Conservation (phyloP, 2,329 filamentous ascomycete genomes). For the Hortaea sp. region DNA sequence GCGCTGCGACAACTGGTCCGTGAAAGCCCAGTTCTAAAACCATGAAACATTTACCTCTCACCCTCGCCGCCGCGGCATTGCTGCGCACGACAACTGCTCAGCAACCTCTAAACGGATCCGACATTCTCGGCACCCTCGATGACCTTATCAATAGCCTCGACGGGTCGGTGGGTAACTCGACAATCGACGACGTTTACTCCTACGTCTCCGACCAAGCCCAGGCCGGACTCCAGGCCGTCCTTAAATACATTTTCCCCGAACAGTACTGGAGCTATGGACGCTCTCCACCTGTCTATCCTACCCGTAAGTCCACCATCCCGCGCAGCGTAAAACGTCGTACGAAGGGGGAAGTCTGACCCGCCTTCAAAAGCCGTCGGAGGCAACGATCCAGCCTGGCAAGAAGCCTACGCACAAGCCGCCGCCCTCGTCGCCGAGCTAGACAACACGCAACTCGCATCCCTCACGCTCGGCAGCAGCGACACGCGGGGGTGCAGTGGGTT, state of each 20-base stretch:
- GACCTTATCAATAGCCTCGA: not conserved
- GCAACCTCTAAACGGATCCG: no score
- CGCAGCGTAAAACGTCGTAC: no score
- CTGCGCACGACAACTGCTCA: no score
- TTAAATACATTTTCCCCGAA: not conserved
- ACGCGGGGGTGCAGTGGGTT: conserved; percentile 24
- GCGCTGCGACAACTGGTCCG: no score
- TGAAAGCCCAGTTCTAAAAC: no score
- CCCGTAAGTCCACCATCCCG: not conserved
- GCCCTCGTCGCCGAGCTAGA: conserved; percentile 24
- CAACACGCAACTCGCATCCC: conserved; percentile 25
- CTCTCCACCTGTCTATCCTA: not conserved
- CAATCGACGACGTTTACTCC: not conserved
- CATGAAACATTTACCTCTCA: no score
- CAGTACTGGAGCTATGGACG: not conserved
- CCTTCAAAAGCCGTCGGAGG: not conserved
- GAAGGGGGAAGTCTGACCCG: no score
- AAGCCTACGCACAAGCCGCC: not conserved
- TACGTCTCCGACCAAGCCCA: not conserved
- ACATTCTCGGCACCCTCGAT: not conserved
- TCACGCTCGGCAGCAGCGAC: conserved; percentile 1
- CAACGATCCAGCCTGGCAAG: no score
- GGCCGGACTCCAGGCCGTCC: not conserved
- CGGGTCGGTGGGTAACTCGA: not conserved
- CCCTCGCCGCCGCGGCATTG: no score